phyloP scores from a whole-genome alignment of 2,329 filamentous ascomycete species.

The Penicillium decumbens region DNA sequence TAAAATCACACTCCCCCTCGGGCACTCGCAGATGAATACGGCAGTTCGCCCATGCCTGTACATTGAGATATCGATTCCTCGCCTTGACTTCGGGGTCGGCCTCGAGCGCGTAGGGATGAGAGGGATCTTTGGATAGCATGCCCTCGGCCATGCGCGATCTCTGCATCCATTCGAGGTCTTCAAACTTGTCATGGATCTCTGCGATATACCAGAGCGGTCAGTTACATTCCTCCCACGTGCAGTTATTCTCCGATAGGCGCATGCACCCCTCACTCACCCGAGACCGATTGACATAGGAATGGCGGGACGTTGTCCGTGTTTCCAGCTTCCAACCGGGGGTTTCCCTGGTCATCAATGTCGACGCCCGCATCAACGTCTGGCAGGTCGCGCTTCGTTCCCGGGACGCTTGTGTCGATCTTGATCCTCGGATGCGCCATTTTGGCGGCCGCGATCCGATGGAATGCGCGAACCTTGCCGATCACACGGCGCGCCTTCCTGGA shows the following conservation, averaged over 20 bases:
- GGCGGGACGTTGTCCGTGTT: constrained; percentile 34
- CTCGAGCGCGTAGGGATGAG: constrained; percentile 57
- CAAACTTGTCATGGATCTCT: constrained; percentile 59
- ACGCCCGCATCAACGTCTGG: constrained; percentile 34
- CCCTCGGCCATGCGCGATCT: constrained; percentile 50
- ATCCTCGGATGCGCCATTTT: constrained; percentile 42
- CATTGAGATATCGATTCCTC: constrained; percentile 83
- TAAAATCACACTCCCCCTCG: constrained; percentile 67
- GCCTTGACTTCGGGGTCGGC: constrained; percentile 52
- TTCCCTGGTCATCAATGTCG: constrained; percentile 28
- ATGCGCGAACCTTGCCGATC: constrained; percentile 39
- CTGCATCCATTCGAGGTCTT: constrained; percentile 59
- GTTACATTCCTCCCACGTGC: constrained; percentile 17
- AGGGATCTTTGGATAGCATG: constrained; percentile 42
- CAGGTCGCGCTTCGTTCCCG: constrained; percentile 37
- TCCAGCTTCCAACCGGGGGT: constrained; percentile 25
- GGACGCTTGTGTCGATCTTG: constrained; percentile 39
- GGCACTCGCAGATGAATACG: constrained; percentile 76
- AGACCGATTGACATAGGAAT: constrained; percentile 37
- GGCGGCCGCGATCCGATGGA: constrained; percentile 38
- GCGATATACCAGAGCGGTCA: constrained; percentile 12
- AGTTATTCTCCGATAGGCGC: constrained; percentile 16
- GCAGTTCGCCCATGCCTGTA: constrained; percentile 84
- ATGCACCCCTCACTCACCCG: constrained; percentile 33
- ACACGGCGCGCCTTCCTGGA: constrained; percentile 40